Evolutionary conservation across 805 yeast genomes (phyloP).

Genomic region (Starmerella sp.): DNA sequence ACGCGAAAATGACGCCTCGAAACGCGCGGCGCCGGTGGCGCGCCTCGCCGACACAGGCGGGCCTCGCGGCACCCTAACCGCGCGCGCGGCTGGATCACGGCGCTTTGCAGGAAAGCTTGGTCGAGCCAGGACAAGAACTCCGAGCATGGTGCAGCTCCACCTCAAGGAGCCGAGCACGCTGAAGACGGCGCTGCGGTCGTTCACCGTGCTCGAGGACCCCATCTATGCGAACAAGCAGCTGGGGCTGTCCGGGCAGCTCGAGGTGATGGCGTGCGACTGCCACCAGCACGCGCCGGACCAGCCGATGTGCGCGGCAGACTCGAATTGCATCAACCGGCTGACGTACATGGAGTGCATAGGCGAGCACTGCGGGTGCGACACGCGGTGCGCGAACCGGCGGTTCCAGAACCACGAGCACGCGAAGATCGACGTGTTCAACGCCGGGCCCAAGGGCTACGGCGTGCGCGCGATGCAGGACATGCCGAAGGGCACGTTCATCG

Average conservation of each 20-base stretch:
- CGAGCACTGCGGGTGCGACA: conserved; percentile 48
- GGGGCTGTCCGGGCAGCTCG: conserved; percentile 67
- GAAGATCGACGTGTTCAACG: conserved; percentile 63
- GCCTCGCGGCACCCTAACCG: conserved; percentile 1
- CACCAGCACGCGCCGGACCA: conserved; percentile 32
- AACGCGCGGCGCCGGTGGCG: too few relatives aligned
- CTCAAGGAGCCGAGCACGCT: conserved; percentile 20
- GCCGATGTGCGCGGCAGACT: conserved; percentile 71
- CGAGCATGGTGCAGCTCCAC: conserved; percentile 16
- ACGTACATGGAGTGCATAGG: conserved; percentile 87
- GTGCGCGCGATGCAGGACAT: conserved; percentile 57
- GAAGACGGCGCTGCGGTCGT: conserved; percentile 53
- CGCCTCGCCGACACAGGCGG: background rate
- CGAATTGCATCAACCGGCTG: conserved; percentile 83
- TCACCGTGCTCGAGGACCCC: conserved; percentile 46
- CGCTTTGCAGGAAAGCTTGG: background rate
- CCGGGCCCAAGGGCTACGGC: conserved; percentile 84
- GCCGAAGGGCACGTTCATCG: conserved; percentile 57
- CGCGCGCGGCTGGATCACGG: conserved; percentile 1
- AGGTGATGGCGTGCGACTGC: conserved; percentile 88
- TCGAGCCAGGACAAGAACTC: background rate
- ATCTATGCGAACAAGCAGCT: conserved; percentile 49
- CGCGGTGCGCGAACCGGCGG: conserved; percentile 67
- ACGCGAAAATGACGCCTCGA: too few relatives aligned
- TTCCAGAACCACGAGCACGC: conserved; percentile 73